These are phyloP conservation scores for Rhynchosporium graminicola DNA, from an alignment of 2,329 filamentous ascomycete genomes.

Conservation along the genomic window DNA sequence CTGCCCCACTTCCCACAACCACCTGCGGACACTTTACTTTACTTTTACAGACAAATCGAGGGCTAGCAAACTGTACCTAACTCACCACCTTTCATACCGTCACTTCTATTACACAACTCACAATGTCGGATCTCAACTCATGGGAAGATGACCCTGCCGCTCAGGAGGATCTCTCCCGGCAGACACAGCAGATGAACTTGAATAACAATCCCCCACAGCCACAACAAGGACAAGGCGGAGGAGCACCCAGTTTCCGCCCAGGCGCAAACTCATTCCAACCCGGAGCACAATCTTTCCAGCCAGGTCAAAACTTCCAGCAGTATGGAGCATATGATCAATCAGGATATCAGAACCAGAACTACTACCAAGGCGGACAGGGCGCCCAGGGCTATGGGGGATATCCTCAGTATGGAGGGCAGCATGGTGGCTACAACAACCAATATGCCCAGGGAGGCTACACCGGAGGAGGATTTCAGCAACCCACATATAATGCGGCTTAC, in stretches of 20 bases:
- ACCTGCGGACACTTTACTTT: conserved; percentile 13
- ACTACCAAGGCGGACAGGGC: conserved; percentile 54
- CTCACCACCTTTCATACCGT: conserved; percentile 1
- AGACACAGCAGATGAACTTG: conserved; percentile 75
- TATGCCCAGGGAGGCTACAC: conserved; percentile 49
- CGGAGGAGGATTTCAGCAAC: conserved; percentile 41
- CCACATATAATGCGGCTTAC: conserved; percentile 43
- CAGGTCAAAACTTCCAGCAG: conserved; percentile 67
- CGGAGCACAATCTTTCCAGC: conserved; percentile 68
- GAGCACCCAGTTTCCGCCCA: conserved; percentile 56
- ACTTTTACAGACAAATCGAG: conserved; percentile 10
- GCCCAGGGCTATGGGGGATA: conserved; percentile 56
- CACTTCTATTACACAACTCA: conserved; percentile 15
- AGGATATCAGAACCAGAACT: conserved; percentile 60
- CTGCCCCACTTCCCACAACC: conserved; percentile 23
- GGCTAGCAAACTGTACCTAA: conserved; percentile 8
- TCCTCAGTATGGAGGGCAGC: conserved; percentile 54
- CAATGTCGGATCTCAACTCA: conserved; percentile 88
- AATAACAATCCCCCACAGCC: conserved; percentile 50
- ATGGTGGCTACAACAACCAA: conserved; percentile 48
- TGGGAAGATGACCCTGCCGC: conserved; percentile 88
- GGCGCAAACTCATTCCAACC: conserved; percentile 73
- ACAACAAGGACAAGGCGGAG: conserved; percentile 42
- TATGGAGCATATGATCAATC: conserved; percentile 56
- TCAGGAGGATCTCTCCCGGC: conserved; percentile 73